A percentile compares a stretch with the other conserved stretches of the same genome.
Evolutionary conservation across 78 protist genomes (phyloP).

Genomic region (Dictyostelium intermedium): DNA sequence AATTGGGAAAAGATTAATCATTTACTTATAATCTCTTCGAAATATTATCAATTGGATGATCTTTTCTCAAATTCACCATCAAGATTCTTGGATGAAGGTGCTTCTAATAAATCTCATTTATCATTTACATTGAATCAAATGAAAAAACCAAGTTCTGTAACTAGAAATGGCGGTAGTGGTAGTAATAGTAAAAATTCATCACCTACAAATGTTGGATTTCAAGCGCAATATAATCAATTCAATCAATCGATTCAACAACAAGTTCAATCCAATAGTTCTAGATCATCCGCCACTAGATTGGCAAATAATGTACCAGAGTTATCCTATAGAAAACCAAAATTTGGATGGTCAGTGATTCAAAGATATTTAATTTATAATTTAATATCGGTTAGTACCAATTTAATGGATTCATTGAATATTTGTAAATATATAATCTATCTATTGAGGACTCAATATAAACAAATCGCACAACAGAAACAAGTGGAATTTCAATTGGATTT

Average conservation of each 20-base stretch:
- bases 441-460: conserved; percentile 43
- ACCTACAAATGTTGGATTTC: not conserved
- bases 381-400: conserved; percentile 2
- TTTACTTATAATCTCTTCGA: conserved; percentile 30
- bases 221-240: not conserved
- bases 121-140: conserved; percentile 24
- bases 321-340: conserved; percentile 2
- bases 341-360: conserved; percentile 60
- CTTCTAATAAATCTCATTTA: not conserved
- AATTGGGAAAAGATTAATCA: conserved; percentile 53
- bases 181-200: not conserved
- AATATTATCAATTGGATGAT: conserved; percentile 65
- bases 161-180: not conserved
- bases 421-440: conserved; percentile 58
- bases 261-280: not conserved
- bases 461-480: conserved; percentile 27
- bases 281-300: not conserved
- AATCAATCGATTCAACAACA: not conserved
- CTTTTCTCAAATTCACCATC: conserved; percentile 8
- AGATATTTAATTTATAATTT: conserved; percentile 43
- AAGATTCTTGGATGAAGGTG: conserved; percentile 32
- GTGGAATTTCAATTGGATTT: conserved; percentile 53
- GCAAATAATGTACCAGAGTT: conserved; percentile 26
- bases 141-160: not conserved
- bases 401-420: conserved; percentile 44